Evolutionary conservation across 768 basidiomycete species (phyloP), one percentile per base, ranked within the genome.

Genomic region (Macrolepiota dolichaula): DNA sequence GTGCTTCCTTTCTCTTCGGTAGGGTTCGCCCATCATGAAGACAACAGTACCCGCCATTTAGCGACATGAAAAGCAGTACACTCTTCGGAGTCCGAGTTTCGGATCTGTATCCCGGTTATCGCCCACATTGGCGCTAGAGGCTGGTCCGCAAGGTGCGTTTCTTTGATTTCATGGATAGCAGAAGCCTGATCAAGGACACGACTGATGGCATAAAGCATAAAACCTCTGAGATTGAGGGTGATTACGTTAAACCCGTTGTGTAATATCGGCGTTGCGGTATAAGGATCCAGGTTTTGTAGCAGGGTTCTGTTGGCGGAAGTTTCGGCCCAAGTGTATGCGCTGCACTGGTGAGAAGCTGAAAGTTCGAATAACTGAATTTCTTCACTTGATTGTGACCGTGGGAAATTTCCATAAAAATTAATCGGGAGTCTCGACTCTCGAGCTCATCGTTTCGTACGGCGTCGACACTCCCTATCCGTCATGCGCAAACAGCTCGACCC

Each of bases 401-500:
- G 29, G 59, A 60, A 60, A 32, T 6, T 22, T 24, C n/a, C n/a
- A 24, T 32, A 60, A 60, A 59, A 53, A 36, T 47, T 46, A 22
- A 53, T 35, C 51, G 57, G 51, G 29, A n/a, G n/a, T n/a, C n/a
- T n/a, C n/a, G n/a, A n/a, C 15, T 55, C 25, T 44, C 32, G 12
- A 19, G 47, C 46, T 52, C 47, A 27, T 46, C 51, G 51, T 53
- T 25, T 44, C 22, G 27, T 22, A 37, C 42, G 29, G 22, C 35
- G 51, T 37, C 32, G 27, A 52, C 51, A 15, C 15, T 35, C 19
- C 24, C n/a, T 10, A 15, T 2, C n/a, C 52, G 29, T 25, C 38
- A 93, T 93, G 91, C 84, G 90, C 55, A 92, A 93, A 74, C 90
- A 92, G 68, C 85, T 97, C 59, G 96, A 98, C 73, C 89, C 90